phyloP scores from a whole-genome alignment of 2,329 filamentous ascomycete genomes.

The Byssochlamys sp. region DNA sequence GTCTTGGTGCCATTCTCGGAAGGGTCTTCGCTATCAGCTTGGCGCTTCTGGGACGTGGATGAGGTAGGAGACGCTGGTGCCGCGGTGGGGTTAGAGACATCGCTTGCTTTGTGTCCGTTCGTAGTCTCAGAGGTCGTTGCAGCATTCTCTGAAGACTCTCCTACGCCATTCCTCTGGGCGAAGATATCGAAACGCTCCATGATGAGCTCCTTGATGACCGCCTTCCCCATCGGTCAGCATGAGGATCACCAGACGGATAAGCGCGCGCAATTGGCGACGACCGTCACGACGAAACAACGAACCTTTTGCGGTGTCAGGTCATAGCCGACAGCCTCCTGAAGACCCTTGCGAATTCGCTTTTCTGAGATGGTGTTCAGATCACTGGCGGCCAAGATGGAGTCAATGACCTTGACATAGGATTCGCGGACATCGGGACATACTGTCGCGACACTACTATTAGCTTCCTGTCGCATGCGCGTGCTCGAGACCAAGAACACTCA shows the following conservation, averaged over 20 bases:
- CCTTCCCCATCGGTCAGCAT: constrained; percentile 33
- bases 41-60: constrained; percentile 32
- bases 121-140: constrained; percentile 11
- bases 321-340: constrained; percentile 51
- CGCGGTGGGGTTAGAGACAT: constrained; percentile 15
- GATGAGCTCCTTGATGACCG: constrained; percentile 62
- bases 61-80: constrained; percentile 23
- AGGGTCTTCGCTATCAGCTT: constrained; percentile 31
- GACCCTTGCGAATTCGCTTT: constrained; percentile 55
- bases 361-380: constrained; percentile 57
- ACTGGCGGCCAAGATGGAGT: constrained; percentile 50
- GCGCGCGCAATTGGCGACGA: constrained; percentile 5
- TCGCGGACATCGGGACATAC: constrained; percentile 42
- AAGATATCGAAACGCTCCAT: constrained; percentile 65
- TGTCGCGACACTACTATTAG: constrained; percentile 17
- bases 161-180: constrained; percentile 36
- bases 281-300: constrained; percentile 9
- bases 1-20: constrained; percentile 29
- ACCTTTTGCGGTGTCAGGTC: constrained; percentile 57
- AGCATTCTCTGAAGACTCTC: constrained; percentile 20
- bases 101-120: constrained; percentile 26
- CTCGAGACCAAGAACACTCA: constrained; percentile 13
- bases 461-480: not conserved
- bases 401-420: constrained; percentile 51
- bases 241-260: not conserved